Base-by-base conservation (phyloP, 2,329 filamentous ascomycete genomes). In the Penicillium psychrosexuale region DNA sequence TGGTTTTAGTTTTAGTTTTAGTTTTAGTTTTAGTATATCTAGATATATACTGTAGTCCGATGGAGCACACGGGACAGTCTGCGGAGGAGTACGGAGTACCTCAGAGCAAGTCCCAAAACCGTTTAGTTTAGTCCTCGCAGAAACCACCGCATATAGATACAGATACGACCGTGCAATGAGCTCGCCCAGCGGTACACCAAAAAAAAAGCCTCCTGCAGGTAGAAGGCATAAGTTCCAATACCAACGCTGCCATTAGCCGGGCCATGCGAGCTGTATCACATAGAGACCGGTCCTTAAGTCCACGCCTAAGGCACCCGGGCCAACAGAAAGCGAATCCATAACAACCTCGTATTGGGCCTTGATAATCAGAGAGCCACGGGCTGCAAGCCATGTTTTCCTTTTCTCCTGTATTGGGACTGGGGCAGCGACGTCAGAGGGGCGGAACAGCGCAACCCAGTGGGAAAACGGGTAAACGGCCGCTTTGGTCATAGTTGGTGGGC, bases 401-500 rank as follows among this genome's bases (percentile, higher is more conserved):
- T 15, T 33, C 31, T 33, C 31, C 31, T 33, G 13, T 33, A 33
- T 13, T 12, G 24, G 52, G 39, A 49, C 30, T 44, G 51, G 34
- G 44, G 39, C 58, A 59, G 54, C 64, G 62, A 67, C 66, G 67
- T 69, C 67, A 69, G 66, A 62, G 62, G 28, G 56, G 56, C 53
- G 58, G 58, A 59, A 58, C 55, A 62, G 55, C 45, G 42, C 46
- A 11, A 30, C 46, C n/a, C 39, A 24, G 42, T 44, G 43, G 43
- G 30, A 33, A 45, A 51, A 45, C 39, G 39, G 37, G 22, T 34
- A 39, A 45, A 45, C 12, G 46, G 27, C 52, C 51, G 34, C 36
- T 49, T 40, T 37, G 31, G 39, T 8, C 33, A 54, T 54, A 53
- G 22, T 61, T 66, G 61, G 65, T 60, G 64, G 61, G 28, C 59